Conservation (phyloP, 345 rosid species). For the Pseudoturritis turrita region DNA sequence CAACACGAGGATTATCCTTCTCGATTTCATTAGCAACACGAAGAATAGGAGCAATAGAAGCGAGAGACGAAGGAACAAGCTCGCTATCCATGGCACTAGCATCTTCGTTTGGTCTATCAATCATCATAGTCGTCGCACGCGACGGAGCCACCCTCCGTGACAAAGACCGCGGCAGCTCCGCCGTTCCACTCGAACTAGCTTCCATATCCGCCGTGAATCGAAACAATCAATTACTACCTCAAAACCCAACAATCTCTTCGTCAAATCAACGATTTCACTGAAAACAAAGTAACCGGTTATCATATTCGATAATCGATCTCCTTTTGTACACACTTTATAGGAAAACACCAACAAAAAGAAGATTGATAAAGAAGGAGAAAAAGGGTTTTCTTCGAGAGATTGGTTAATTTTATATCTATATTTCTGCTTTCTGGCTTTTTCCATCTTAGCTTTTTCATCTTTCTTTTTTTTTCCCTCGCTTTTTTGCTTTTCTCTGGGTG, state of each 20-base stretch:
- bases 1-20: slow-evolving; percentile 75
- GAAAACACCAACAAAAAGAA: slow-evolving; percentile 5
- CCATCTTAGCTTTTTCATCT: slow-evolving; percentile 10
- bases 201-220: slow-evolving; percentile 20
- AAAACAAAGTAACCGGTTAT: slow-evolving; percentile 8
- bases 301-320: slow-evolving; percentile 18
- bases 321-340: slow-evolving; percentile 24
- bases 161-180: slow-evolving; percentile 28
- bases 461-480: slow-evolving; percentile 6
- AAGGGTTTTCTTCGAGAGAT: slow-evolving; percentile 17
- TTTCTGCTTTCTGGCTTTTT: slow-evolving; percentile 13
- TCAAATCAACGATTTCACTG: slow-evolving; percentile 2
- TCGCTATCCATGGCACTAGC: slow-evolving; percentile 63
- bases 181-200: slow-evolving; percentile 80
- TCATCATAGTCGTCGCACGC: slow-evolving; percentile 46
- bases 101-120: slow-evolving; percentile 55
- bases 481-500: background rate
- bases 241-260: background rate
- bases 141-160: slow-evolving; percentile 42
- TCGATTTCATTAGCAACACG: slow-evolving; percentile 95
- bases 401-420: slow-evolving; percentile 5
- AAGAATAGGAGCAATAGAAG: slow-evolving; percentile 64
- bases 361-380: slow-evolving; percentile 16
- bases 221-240: background rate
- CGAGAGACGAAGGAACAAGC: slow-evolving; percentile 81